These are phyloP conservation scores for Spinellus fusiger DNA, from an alignment of 192 early-diverging fungal genomes.

Conservation along the genomic window DNA sequence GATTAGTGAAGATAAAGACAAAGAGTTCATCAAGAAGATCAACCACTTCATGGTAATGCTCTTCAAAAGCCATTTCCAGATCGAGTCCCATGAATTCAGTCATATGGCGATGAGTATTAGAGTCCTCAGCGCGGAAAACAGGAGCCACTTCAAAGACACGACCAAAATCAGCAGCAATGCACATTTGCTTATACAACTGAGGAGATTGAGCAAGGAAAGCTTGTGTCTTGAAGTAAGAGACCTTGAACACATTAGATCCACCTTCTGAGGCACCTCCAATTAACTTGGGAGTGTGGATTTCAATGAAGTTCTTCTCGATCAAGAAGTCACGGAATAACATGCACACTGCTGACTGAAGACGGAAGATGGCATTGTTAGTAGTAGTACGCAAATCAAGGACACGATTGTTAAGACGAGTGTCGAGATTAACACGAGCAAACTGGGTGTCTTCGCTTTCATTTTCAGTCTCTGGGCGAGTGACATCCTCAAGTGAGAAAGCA, in stretches of 20 bases:
- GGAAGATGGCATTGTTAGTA: slow-evolving; percentile 97
- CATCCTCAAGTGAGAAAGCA: slow-evolving; percentile 92
- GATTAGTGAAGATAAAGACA: slow-evolving; percentile 84
- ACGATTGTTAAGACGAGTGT: slow-evolving; percentile 93
- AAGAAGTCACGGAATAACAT: slow-evolving; percentile 95
- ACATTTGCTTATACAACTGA: slow-evolving; percentile 99
- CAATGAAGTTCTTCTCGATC: slow-evolving; percentile 71
- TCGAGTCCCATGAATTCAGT: slow-evolving; percentile 98
- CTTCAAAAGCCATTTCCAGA: slow-evolving; percentile 98
- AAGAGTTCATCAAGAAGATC: slow-evolving; percentile 91
- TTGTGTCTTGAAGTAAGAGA: slow-evolving; percentile 90
- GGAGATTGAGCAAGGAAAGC: slow-evolving; percentile 98
- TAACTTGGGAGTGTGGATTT: slow-evolving; percentile 99
- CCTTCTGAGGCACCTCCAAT: slow-evolving; percentile 91
- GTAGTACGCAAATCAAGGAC: slow-evolving; percentile 90
- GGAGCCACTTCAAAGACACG: slow-evolving; percentile 96
- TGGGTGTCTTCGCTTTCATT: slow-evolving; percentile 60
- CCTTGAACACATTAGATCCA: slow-evolving; percentile 96
- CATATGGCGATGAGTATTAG: slow-evolving; percentile 97
- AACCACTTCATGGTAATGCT: slow-evolving; percentile 98
- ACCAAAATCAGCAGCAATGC: slow-evolving; percentile 94
- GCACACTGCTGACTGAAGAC: slow-evolving; percentile 90
- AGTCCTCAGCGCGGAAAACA: slow-evolving; percentile 99
- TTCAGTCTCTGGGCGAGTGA: slow-evolving; percentile 76
- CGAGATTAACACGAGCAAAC: slow-evolving; percentile 72